Percentiles rank a stretch among this genome's conserved stretches.
Evolutionary conservation across 495 filamentous ascomycete genomes (phyloP).

Genomic region (Penicillium cosmopolitanum): DNA sequence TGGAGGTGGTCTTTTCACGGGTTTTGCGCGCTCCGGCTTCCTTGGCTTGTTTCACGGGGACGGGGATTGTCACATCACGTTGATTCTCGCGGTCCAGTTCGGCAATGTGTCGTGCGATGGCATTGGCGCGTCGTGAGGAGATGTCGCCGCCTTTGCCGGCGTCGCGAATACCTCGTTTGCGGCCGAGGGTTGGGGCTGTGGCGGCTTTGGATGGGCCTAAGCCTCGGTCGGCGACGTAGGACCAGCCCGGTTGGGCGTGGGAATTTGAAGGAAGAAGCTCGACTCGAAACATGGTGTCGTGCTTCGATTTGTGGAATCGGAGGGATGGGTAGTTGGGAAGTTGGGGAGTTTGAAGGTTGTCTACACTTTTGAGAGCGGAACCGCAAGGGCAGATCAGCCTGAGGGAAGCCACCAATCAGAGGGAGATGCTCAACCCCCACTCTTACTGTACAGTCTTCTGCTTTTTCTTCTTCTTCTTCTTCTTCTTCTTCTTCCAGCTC

Average conservation of each 20-base stretch:
- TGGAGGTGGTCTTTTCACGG: slow-evolving; percentile 67
- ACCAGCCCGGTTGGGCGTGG: slow-evolving; percentile 77
- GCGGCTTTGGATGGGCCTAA: slow-evolving; percentile 62
- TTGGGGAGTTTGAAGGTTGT: background rate
- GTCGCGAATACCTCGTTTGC: slow-evolving; percentile 68
- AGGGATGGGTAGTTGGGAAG: background rate
- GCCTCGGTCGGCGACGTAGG: slow-evolving; percentile 80
- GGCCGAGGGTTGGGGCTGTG: slow-evolving; percentile 57
- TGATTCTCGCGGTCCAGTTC: slow-evolving; percentile 82
- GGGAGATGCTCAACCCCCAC: no score
- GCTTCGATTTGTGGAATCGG: background rate
- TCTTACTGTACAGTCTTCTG: no score
- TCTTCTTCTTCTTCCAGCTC: no score
- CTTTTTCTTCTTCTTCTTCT: no score
- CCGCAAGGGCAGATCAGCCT: no score
- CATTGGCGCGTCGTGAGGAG: slow-evolving; percentile 74
- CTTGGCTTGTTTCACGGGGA: slow-evolving; percentile 57
- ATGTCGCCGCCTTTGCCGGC: slow-evolving; percentile 58
- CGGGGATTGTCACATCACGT: slow-evolving; percentile 67
- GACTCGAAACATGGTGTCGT: slow-evolving; percentile 60
- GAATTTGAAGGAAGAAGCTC: slow-evolving; percentile 75
- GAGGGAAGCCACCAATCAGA: no score
- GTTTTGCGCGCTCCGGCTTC: slow-evolving; percentile 53
- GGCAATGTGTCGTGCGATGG: slow-evolving; percentile 73
- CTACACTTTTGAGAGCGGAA: no score